A percentile compares a stretch with the other conserved stretches of the same genome.
Conservation (phyloP, 1,139 yeast species). For the Hyphopichia buzzinii region DNA sequence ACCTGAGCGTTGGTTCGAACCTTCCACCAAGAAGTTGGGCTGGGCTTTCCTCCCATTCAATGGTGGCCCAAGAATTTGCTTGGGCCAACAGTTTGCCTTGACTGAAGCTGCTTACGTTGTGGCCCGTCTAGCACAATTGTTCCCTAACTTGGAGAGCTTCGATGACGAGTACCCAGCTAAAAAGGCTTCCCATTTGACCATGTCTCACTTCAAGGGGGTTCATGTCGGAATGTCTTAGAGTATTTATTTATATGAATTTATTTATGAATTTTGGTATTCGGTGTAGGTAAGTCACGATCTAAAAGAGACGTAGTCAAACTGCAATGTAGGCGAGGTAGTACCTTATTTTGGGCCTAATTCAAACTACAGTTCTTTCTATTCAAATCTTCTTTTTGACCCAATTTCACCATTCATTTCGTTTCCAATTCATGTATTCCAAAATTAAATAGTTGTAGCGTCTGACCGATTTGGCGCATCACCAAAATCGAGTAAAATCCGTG, state of each 20-base stretch:
- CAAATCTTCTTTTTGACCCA: no score
- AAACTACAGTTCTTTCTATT: no score
- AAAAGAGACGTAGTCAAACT: no score
- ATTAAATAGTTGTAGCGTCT: no score
- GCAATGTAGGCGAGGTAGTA: no score
- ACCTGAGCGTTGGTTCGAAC: conserved; percentile 52
- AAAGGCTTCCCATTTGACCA: conserved; percentile 33
- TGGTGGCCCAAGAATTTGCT: conserved; percentile 61
- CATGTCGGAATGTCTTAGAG: conserved; percentile 2
- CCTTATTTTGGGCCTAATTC: no score
- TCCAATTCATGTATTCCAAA: no score
- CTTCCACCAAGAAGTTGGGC: conserved; percentile 32
- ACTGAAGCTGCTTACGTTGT: conserved; percentile 53
- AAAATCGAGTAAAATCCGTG: no score
- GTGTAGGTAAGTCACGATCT: no score
- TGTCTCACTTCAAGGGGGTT: conserved; percentile 17
- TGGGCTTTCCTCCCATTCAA: conserved; percentile 58
- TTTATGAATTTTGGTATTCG: no score
- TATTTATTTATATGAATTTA: background rate
- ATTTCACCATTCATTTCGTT: no score
- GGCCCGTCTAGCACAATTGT: conserved; percentile 38
- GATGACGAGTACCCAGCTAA: conserved; percentile 32
- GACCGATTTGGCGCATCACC: no score
- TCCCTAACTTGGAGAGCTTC: conserved; percentile 13
- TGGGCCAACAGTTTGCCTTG: conserved; percentile 60